Base-by-base conservation (phyloP, 257 asterid genomes). In the Rehmannia glutinosa region DNA sequence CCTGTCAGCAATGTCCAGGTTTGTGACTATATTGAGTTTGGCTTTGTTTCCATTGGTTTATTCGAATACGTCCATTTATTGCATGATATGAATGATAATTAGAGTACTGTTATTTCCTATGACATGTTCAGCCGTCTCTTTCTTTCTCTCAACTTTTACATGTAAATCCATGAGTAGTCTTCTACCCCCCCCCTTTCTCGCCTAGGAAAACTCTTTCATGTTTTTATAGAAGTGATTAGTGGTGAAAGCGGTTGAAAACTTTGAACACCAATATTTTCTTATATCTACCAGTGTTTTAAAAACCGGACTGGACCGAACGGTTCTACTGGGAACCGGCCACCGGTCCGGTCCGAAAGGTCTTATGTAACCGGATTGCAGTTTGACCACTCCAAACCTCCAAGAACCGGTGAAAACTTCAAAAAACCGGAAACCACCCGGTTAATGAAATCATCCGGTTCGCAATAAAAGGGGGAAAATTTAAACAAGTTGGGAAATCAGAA, bases 1-100 rank as follows among this genome's bases (percentile, higher is more conserved):
- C 32, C 85, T 91, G 75, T 82, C 95, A 52, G 97, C 93, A 50
- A 91, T 94, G 99, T 94, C 97, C 76, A 94, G 99, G 97, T 94
- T 65, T 72, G 86, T 63, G 45, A 70, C 57, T 69, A 50, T 59
- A 52, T 62, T 62, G 28, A 25, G 24, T 35, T 23, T 65, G 16
- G 27, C 28, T 12, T 50, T 65, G 27, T 35, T 69, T 71, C 19
- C 28, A 17, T 66, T 62, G 35, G 12, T 47, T 58, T 39, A 52
- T 66, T 50, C 51, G 6, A 28, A 28, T 51, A 39, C 10, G 16
- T 60, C 16, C 30, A 49, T 62, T 33, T 55, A 19, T 41, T 33
- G 55, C 60, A 21, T 64, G 46, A 70, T 64, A 30, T 39, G 16
- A 33, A 43, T 32, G 53, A 57, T 10, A 13, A 52, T 36, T 33